phyloP scores from a whole-genome alignment of 352 stramenopile genomes.

The Thalassiosira mediterranea region DNA sequence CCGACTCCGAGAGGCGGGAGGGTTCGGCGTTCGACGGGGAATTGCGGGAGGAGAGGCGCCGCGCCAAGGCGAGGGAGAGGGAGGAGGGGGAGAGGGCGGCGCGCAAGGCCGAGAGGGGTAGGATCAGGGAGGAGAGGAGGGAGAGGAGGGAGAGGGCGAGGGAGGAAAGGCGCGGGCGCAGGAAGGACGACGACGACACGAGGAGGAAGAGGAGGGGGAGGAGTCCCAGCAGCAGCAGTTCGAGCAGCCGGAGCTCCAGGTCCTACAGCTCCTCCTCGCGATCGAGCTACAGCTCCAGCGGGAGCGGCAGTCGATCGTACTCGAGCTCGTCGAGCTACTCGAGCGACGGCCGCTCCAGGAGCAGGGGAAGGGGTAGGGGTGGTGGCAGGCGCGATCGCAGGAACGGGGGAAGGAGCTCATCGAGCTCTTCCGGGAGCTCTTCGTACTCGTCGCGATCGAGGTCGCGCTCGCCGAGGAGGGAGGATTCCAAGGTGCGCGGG shows the following conservation, averaged over 20 bases:
- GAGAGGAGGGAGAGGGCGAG: conserved; percentile 16
- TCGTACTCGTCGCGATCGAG: conserved; percentile 29
- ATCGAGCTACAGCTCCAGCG: conserved; percentile 17
- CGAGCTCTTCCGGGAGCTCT: conserved; percentile 9
- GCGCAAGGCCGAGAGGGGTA: conserved; percentile 35
- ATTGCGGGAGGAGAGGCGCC: conserved; percentile 56
- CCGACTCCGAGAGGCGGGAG: conserved; percentile 56
- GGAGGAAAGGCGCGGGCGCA: not conserved
- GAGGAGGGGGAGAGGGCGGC: conserved; percentile 33
- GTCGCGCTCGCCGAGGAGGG: conserved; percentile 20
- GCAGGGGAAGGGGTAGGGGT: conserved; percentile 1
- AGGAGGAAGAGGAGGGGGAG: conserved; percentile 12
- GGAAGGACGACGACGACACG: conserved; percentile 4
- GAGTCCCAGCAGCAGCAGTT: conserved; percentile 21
- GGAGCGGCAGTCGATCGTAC: no score
- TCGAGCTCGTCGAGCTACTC: conserved; percentile 15
- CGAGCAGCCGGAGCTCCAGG: no score
- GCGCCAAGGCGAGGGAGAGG: conserved; percentile 35
- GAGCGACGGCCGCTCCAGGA: not conserved
- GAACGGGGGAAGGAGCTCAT: conserved; percentile 1
- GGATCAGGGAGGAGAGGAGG: conserved; percentile 23
- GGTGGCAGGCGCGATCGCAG: conserved; percentile 14
- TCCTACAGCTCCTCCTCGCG: no score
- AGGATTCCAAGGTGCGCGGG: not conserved
- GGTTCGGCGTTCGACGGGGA: conserved; percentile 79